These are phyloP conservation scores for Setaria viridis DNA, from an alignment of 202 grass and related monocot species.

Conservation along the genomic window DNA sequence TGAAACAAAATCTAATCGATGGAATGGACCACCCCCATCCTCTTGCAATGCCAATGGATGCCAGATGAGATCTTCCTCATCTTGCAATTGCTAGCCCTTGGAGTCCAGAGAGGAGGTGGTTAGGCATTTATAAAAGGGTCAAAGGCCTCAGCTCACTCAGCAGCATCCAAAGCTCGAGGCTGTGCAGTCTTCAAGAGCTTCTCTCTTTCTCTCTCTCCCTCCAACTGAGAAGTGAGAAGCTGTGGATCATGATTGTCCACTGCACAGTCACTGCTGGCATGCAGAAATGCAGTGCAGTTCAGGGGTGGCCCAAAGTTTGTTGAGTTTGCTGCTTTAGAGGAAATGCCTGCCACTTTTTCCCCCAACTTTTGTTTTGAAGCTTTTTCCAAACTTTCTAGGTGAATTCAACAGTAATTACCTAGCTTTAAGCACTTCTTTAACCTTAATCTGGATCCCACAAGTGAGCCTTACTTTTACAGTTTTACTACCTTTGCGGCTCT, in stretches of 20 bases:
- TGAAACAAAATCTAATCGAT: constrained; percentile 21
- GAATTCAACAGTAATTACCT: constrained; percentile 30
- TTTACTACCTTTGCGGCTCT: background rate
- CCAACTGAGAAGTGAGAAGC: background rate
- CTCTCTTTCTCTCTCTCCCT: background rate
- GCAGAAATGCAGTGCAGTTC: constrained; percentile 10
- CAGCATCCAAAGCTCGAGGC: constrained; percentile 43
- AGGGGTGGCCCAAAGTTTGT: constrained; percentile 48
- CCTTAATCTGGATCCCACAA: constrained; percentile 8
- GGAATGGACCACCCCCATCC: constrained; percentile 24
- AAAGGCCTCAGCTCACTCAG: background rate
- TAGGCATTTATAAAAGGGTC: constrained; percentile 53
- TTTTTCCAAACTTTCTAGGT: constrained; percentile 40
- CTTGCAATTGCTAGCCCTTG: constrained; percentile 11
- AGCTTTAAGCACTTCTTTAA: constrained; percentile 30
- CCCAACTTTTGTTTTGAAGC: background rate
- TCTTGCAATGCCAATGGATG: background rate
- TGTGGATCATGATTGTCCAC: constrained; percentile 47
- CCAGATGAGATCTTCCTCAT: constrained; percentile 14
- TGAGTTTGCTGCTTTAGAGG: constrained; percentile 47
- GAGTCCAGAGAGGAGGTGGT: constrained; percentile 38
- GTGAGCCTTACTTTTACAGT: constrained; percentile 6
- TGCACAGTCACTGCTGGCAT: constrained; percentile 38
- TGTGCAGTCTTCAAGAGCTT: constrained; percentile 13
- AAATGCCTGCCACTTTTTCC: constrained; percentile 42